Evolutionary conservation across 2,329 filamentous ascomycete species (phyloP), one percentile per base, ranked within the genome.

Genomic region (Claviceps maximensis): DNA sequence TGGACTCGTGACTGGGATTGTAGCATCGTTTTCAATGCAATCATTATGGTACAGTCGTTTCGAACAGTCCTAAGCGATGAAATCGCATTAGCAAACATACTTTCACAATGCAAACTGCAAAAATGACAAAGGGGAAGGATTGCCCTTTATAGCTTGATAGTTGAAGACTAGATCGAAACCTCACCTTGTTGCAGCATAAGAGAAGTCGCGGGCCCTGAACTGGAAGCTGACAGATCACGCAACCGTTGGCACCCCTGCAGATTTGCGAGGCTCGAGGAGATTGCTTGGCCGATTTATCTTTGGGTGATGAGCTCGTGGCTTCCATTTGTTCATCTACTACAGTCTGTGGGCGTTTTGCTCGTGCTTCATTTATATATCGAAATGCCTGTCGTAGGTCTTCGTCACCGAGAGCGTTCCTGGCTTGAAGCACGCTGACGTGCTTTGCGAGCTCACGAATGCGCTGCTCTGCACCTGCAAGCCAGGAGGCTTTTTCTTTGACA

Each of bases 381-480:
- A 75, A 66, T 0, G 73, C 74, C 42, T 72, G 63, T 8, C 66
- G 56, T 19, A 80, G 64, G 23, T 67, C 71, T 3, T 66, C 57
- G 47, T 77, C 74, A 5, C 70, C 65, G 27, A 82, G 61, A 4
- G 73, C 67, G 52, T 74, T 68, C 44, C 75, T 68, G 2, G 74
- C 73, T 41, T 79, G 67, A 49, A 82, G 67, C 50, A 77, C 72
- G 41, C 70, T 71, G 17, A 74, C 59, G 58, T 81, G 78, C 58
- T 79, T 79, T 47, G 74, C 72, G 55, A 79, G 79, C 60, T 82
- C 78, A 4, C 70, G 66, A 62, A 75, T 71, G 17, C 77, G 74
- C 47, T 71, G 67, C 25, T 70, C 67, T 12, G 70, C 70, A 8
- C 68, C 68, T 10, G 72, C 68, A n/a, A 82, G 64, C 79, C 79